Evolutionary conservation across 2,329 filamentous ascomycete genomes (phyloP).

Genomic region (Drechslerella dactyloides): DNA sequence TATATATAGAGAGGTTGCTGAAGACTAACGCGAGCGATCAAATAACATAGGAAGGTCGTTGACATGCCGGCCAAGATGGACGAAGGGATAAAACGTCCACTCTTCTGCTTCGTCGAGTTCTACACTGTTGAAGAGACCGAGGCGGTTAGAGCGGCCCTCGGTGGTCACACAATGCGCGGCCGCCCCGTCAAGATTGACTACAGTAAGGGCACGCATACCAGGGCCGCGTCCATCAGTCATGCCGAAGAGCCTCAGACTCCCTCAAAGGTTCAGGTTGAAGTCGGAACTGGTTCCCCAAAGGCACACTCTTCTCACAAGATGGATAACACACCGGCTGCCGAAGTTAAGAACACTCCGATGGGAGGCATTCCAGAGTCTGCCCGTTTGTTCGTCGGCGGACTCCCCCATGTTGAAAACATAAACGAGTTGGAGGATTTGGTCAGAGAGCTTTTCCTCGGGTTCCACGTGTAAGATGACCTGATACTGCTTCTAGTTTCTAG

Average conservation of each 20-base stretch:
- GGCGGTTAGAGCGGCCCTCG: slow-evolving; percentile 4
- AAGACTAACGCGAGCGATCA: no score
- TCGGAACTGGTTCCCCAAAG: background rate
- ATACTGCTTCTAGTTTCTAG: background rate
- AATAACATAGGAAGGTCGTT: slow-evolving; percentile 21
- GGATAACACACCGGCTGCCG: background rate
- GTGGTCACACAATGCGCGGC: slow-evolving; percentile 26
- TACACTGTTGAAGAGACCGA: slow-evolving; percentile 13
- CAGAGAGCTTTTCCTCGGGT: slow-evolving; percentile 33
- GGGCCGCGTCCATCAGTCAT: background rate
- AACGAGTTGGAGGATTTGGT: slow-evolving; percentile 39
- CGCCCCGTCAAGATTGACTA: slow-evolving; percentile 24
- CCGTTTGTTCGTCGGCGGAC: slow-evolving; percentile 34
- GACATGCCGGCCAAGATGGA: slow-evolving; percentile 23
- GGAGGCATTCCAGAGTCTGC: slow-evolving; percentile 9
- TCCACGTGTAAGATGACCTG: slow-evolving; percentile 24
- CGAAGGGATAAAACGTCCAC: background rate
- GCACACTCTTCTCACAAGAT: background rate
- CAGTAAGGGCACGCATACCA: slow-evolving; percentile 6
- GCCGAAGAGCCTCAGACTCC: background rate
- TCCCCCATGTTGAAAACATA: slow-evolving; percentile 33
- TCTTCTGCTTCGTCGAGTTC: slow-evolving; percentile 36
- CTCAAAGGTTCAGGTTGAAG: background rate
- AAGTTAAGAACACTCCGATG: background rate
- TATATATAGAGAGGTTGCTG: background rate